These are phyloP conservation scores for Hygrophorus russula DNA, from an alignment of 768 basidiomycete species.

Conservation along the genomic window DNA sequence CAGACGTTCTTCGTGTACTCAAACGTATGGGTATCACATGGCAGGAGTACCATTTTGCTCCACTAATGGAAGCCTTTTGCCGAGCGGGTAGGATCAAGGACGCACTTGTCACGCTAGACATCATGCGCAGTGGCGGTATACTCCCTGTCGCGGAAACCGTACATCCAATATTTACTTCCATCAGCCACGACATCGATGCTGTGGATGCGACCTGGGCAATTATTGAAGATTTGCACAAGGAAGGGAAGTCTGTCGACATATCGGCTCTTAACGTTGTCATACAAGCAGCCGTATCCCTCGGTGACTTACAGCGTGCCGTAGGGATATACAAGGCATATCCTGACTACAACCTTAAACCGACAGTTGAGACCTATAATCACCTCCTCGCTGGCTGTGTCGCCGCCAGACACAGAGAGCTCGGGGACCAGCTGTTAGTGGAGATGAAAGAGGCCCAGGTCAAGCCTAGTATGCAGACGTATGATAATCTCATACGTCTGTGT, in stretches of 20 bases:
- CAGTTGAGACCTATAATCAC: slow-evolving; percentile 55
- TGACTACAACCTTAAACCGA: slow-evolving; percentile 44
- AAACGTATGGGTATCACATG: slow-evolving; percentile 33
- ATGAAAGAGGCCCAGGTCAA: slow-evolving; percentile 46
- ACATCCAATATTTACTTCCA: slow-evolving; percentile 36
- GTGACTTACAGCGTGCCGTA: slow-evolving; percentile 67
- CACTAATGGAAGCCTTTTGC: slow-evolving; percentile 67
- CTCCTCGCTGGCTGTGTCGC: slow-evolving; percentile 56
- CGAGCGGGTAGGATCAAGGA: slow-evolving; percentile 44
- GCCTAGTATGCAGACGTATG: slow-evolving; percentile 52
- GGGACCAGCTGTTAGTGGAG: slow-evolving; percentile 54
- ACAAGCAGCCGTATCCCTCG: slow-evolving; percentile 44
- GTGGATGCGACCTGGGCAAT: slow-evolving; percentile 57
- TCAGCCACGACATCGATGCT: slow-evolving; percentile 35
- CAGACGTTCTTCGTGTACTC: slow-evolving; percentile 51
- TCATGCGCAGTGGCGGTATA: slow-evolving; percentile 46
- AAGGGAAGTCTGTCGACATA: slow-evolving; percentile 41
- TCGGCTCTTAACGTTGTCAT: slow-evolving; percentile 58
- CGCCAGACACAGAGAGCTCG: slow-evolving; percentile 51
- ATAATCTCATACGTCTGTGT: slow-evolving; percentile 56
- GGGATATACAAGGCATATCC: slow-evolving; percentile 59
- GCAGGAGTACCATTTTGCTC: slow-evolving; percentile 67
- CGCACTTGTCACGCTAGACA: slow-evolving; percentile 45
- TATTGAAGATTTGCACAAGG: slow-evolving; percentile 48
- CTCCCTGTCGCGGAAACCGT: slow-evolving; percentile 40